Evolutionary conservation across 164 flowering plant species (phyloP), one percentile per base, ranked within the genome.

Genomic region (Annona cherimola): DNA sequence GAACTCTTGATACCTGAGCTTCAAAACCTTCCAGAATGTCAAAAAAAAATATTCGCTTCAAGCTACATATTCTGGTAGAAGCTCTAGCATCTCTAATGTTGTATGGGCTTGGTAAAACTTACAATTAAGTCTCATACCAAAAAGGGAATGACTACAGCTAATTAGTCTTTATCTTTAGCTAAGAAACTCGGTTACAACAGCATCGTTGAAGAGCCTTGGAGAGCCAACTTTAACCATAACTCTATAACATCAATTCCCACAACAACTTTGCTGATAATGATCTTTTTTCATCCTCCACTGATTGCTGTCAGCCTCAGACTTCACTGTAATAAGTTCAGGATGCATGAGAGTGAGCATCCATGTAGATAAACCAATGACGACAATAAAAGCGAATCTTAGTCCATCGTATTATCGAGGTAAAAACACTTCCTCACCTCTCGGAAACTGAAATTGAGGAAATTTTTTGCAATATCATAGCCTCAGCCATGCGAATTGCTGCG

Each of bases 391-490:
- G 44, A 66, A n/a, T 35, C 1, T 66, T 44, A 16, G 7, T 26
- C 43, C 42, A 69, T 4, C 65, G 50, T 45, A 12, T 45, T 20
- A 57, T 45, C 67, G 42, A 26, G 35, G 35, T 26, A 26, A 20
- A 39, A 76, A 71, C 78, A 59, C 72, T 43, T 62, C 62, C 77
- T 81, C 81, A 79, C 81, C 89, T 86, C 83, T 87, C 96, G 42
- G 88, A 69, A 77, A 82, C 90, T 64, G 94, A 87, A 77, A 82
- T 90, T 64, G 94, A 87, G 54, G 91, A 83, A 62, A 95, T 90
- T 75, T 88, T 90, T 79, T 87, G 87, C 81, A 80, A 71, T 64
- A 95, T 95, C 98, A 93, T 90, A 63, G 83, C 69, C 83, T 95
- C 97, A 1, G 98, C 98, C 42, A 82, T 73, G 62, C 78, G 89